Conservation (phyloP, 2,329 filamentous ascomycete genomes). For the Sodiomyces alkalinus region DNA sequence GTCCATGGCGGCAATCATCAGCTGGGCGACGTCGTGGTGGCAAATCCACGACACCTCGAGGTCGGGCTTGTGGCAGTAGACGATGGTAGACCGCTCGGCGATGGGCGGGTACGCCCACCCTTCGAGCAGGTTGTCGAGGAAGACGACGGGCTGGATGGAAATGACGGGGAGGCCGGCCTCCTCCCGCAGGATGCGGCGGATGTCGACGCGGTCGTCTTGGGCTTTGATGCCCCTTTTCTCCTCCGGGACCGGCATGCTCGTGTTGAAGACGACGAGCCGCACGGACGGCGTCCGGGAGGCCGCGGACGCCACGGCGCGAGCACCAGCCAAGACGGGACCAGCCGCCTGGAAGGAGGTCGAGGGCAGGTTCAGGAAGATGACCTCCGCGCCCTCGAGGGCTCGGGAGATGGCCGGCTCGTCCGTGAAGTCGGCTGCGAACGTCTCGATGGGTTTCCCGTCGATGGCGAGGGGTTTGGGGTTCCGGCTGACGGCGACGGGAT, state of each 20-base stretch:
- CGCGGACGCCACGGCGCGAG: constrained; percentile 37
- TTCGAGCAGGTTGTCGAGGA: constrained; percentile 22
- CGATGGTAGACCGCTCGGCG: constrained; percentile 16
- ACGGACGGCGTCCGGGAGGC: constrained; percentile 38
- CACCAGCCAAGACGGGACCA: constrained; percentile 35
- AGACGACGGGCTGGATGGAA: constrained; percentile 21
- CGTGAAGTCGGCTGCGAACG: constrained; percentile 9
- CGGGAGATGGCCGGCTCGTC: constrained; percentile 4
- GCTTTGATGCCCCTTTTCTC: constrained; percentile 9
- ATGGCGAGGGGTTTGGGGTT: constrained; percentile 8
- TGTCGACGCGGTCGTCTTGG: constrained; percentile 16
- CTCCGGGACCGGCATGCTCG: constrained; percentile 13
- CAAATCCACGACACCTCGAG: constrained; percentile 23
- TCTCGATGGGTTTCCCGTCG: constrained; percentile 9
- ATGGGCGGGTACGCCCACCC: constrained; percentile 21
- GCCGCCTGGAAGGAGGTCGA: constrained; percentile 12
- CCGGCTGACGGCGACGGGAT: constrained; percentile 13
- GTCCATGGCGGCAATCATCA: constrained; percentile 19
- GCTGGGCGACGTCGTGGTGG: constrained; percentile 20
- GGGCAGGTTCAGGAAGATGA: constrained; percentile 13
- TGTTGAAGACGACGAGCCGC: constrained; percentile 12
- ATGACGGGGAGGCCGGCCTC: constrained; percentile 15
- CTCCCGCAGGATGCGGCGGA: constrained; percentile 14
- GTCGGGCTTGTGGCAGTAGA: constrained; percentile 22
- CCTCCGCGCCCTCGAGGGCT: constrained; percentile 7